Evolutionary conservation across 257 asterid genomes (phyloP), one percentile per base, ranked within the genome.

Genomic region (Solanum phureja): DNA sequence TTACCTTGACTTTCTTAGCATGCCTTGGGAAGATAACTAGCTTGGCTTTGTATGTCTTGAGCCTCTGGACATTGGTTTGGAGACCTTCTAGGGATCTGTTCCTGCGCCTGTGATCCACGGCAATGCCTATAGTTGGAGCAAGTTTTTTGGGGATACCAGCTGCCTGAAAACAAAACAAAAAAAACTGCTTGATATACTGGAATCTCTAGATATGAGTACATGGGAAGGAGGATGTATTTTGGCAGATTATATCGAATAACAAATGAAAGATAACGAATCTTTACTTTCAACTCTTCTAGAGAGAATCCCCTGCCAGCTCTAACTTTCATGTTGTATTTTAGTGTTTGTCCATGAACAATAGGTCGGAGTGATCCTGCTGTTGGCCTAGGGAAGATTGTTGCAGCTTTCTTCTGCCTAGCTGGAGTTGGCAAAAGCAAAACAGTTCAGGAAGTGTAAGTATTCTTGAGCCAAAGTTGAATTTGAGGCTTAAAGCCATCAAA

Each of bases 81-180:
- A 76, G 84, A 76, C 84, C 84, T 76, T 76, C 84, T 6, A 76
- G 84, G 35, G 84, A 76, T 76, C 84, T 40, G 84, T 76, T 76
- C 60, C 84, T 76, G 60, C 84, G 84, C 60, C 84, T 76, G 60
- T 76, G 84, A 76, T 76, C 84, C 84, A 76, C 84, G 3, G 84
- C 84, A 40, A 76, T 76, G 84, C 84, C 84, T 1, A 76, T 76
- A 40, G 84, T 76, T 38, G 60, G 84, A 76, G 84, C 84, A 76
- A 76, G 84, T 76, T 76, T 76, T 40, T 40, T 76, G 84, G 84
- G 84, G 33, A 74, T 74, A 37, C 83, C 83, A 74, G 83, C 83
- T 21, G 83, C 83, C 81, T 73, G 66, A 44, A 81, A 27, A 81
- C 85, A 81, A 46, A 7, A 24, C 2, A 37, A 23, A 21, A 72